A percentile compares a stretch with the other conserved stretches of the same genome.
These are phyloP conservation scores for Fusarium azukiicola DNA, from an alignment of 2,329 filamentous ascomycete genomes.

Conservation along the genomic window DNA sequence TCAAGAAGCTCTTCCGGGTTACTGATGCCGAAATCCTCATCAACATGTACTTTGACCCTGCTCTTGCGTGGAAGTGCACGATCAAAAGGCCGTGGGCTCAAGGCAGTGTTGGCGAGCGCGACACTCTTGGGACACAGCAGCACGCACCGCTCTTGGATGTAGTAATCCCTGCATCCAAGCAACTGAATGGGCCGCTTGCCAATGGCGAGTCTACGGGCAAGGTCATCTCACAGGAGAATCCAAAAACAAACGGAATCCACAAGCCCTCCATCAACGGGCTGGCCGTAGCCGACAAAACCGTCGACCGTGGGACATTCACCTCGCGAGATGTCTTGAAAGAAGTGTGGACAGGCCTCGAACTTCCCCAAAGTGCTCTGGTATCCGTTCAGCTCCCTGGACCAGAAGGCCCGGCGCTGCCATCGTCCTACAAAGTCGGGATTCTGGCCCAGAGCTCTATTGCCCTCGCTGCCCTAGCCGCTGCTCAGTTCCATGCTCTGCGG, in stretches of 20 bases:
- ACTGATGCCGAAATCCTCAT: conserved; percentile 55
- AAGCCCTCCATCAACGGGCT: too few species aligned
- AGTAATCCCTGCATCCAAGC: conserved; percentile 28
- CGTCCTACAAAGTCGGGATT: conserved; percentile 75
- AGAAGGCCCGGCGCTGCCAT: conserved; percentile 60
- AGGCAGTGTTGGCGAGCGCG: conserved; percentile 61
- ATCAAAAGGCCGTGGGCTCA: conserved; percentile 61
- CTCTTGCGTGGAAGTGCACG: conserved; percentile 69
- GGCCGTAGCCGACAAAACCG: too few species aligned
- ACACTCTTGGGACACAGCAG: conserved; percentile 64
- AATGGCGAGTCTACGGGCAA: too few species aligned
- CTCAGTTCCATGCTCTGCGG: conserved; percentile 66
- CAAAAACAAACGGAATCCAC: too few species aligned
- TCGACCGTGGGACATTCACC: too few species aligned
- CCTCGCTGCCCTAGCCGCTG: conserved; percentile 72
- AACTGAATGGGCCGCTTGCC: too few species aligned
- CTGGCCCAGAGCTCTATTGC: conserved; percentile 75
- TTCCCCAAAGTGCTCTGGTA: conserved; percentile 1
- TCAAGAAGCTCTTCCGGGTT: conserved; percentile 59
- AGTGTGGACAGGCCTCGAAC: too few species aligned
- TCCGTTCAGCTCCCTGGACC: conserved; percentile 40
- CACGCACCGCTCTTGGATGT: conserved; percentile 60
- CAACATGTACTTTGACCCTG: conserved; percentile 65
- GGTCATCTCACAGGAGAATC: too few species aligned
- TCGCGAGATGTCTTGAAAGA: too few species aligned